phyloP scores from a whole-genome alignment of 2,329 filamentous ascomycete species.

The Pleoardoris graminearum region DNA sequence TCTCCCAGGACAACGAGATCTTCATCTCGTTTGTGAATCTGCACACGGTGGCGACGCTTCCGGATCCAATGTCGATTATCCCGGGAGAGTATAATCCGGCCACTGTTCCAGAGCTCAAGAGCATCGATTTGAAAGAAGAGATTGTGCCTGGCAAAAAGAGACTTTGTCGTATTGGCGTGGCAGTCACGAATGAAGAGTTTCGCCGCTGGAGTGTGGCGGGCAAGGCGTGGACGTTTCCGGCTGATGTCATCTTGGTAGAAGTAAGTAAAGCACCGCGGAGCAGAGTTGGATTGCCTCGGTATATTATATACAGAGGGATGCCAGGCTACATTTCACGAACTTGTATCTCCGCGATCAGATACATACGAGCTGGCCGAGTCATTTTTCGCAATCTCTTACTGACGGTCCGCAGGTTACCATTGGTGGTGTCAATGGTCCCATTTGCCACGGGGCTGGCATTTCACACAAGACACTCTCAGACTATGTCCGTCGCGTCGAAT shows the following conservation, averaged over 20 bases:
- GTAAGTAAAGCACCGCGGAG: too few relatives aligned
- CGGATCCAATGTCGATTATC: constrained; percentile 39
- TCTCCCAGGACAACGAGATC: constrained; percentile 48
- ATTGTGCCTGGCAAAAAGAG: constrained; percentile 34
- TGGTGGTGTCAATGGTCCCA: constrained; percentile 51
- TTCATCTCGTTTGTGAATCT: constrained; percentile 51
- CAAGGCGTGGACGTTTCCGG: constrained; percentile 48
- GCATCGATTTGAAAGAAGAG: constrained; percentile 42
- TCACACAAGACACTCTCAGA: constrained; percentile 52
- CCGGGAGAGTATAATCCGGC: constrained; percentile 24
- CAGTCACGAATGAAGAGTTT: constrained; percentile 54
- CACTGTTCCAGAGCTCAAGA: constrained; percentile 45
- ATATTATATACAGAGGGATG: too few relatives aligned
- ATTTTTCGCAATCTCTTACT: too few relatives aligned
- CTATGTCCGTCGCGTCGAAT: constrained; percentile 53
- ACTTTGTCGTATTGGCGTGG: constrained; percentile 49
- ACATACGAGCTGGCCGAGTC: too few relatives aligned
- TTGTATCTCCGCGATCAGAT: background rate
- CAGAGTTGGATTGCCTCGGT: too few relatives aligned
- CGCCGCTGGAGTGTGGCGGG: constrained; percentile 50
- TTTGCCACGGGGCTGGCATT: constrained; percentile 54
- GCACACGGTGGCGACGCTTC: constrained; percentile 43
- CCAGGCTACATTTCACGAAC: background rate
- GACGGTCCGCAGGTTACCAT: constrained; percentile 44
- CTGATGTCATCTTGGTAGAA: constrained; percentile 55